Conservation (phyloP, 176 grass and related monocot genomes). For the Cenchrus purpureus region DNA sequence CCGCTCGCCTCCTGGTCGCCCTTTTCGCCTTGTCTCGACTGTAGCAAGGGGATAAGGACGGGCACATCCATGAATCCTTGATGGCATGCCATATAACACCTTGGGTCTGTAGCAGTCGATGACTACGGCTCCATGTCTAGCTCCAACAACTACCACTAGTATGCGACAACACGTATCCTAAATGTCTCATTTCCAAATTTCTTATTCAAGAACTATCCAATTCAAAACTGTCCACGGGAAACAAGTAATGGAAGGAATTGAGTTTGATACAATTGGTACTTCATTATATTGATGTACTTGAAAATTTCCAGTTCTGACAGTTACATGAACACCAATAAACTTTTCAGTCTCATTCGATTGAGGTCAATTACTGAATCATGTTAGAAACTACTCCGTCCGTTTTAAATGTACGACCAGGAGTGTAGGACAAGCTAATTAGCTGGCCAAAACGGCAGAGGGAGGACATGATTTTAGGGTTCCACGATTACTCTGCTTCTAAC, state of each 20-base stretch:
- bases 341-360: background rate
- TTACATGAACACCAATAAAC: background rate
- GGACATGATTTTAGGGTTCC: background rate
- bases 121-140: background rate
- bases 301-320: slow-evolving; percentile 12
- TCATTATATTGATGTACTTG: background rate
- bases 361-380: background rate
- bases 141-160: background rate
- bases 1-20: too few relatives aligned
- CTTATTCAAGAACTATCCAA: background rate
- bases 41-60: too few relatives aligned
- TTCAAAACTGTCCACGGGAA: background rate
- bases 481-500: background rate
- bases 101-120: background rate
- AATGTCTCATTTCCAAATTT: background rate
- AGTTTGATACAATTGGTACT: background rate
- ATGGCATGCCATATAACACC: background rate
- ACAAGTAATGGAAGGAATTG: background rate
- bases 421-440: background rate
- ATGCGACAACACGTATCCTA: background rate
- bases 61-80: background rate
- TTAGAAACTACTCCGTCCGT: background rate
- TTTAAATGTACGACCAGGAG: background rate
- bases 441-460: background rate
- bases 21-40: too few relatives aligned